These are phyloP conservation scores for Laburnicola sp. DNA, from an alignment of 2,329 filamentous ascomycete genomes.

Conservation along the genomic window DNA sequence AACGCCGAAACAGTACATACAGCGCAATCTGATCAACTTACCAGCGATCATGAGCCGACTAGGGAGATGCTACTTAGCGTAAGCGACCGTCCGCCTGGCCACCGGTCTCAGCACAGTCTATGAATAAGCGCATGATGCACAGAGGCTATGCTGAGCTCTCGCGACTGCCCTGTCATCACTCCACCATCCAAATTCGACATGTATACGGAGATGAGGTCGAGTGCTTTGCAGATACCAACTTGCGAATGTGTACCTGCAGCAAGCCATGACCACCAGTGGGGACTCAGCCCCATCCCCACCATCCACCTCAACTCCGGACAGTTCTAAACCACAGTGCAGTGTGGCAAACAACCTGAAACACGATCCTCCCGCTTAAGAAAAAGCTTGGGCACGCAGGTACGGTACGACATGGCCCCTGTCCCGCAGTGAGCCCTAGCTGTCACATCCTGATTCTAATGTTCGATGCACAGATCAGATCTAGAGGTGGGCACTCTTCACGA, in stretches of 20 bases:
- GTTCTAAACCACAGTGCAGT: conserved; percentile 9
- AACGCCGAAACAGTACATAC: not conserved
- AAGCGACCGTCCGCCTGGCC: not conserved
- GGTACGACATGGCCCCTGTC: conserved; percentile 4
- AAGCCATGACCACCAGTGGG: conserved; percentile 2
- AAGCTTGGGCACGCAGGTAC: conserved; percentile 10
- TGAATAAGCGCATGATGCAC: conserved; percentile 4
- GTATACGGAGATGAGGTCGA: conserved; percentile 5
- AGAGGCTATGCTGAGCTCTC: conserved; percentile 7
- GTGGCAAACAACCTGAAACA: conserved; percentile 4
- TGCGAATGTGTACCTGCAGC: conserved; percentile 9
- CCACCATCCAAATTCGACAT: not conserved
- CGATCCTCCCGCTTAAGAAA: conserved; percentile 1
- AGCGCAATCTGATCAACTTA: not conserved
- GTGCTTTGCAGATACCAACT: conserved; percentile 9
- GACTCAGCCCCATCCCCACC: conserved; percentile 7
- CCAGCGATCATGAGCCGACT: not conserved
- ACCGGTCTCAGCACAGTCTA: conserved; percentile 4
- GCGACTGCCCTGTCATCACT: conserved; percentile 1
- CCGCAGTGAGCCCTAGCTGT: conserved; percentile 1
- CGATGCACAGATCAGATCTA: not conserved
- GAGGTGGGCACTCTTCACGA: not conserved
- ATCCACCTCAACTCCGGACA: conserved; percentile 5
- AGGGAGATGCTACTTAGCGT: conserved; percentile 1
- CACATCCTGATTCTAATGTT: conserved; percentile 1